These are phyloP conservation scores for Monotropa hypopitys DNA, from an alignment of 179 eudicot species.

Conservation along the genomic window DNA sequence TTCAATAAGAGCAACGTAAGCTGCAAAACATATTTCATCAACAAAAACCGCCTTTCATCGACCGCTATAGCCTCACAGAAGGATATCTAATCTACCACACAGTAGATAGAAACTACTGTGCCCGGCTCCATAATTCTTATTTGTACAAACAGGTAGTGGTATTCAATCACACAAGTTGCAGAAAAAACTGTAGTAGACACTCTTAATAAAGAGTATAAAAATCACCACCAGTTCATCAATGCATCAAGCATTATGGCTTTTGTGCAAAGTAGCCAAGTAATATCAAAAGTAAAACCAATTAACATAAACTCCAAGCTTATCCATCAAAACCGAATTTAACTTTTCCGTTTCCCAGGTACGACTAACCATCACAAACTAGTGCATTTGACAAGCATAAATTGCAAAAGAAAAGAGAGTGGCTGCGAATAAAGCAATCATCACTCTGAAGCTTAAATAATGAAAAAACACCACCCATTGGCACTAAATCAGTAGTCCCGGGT, in stretches of 20 bases:
- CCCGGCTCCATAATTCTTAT: too few relatives aligned
- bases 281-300: background rate
- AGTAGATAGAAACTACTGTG: too few relatives aligned
- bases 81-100: too few relatives aligned
- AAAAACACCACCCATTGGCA: background rate
- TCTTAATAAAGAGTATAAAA: too few relatives aligned
- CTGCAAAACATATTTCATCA: too few relatives aligned
- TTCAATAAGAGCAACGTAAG: too few relatives aligned
- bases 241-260: background rate
- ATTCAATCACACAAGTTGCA: too few relatives aligned
- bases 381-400: background rate
- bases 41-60: too few relatives aligned
- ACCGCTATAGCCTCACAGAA: too few relatives aligned
- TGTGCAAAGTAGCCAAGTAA: background rate
- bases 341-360: background rate
- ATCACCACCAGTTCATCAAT: background rate
- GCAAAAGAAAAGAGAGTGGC: background rate
- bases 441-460: background rate
- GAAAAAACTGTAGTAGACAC: too few relatives aligned
- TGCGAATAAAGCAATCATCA: background rate
- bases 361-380: background rate
- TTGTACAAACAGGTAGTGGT: too few relatives aligned
- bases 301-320: background rate
- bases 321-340: background rate
- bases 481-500: background rate